Conservation (phyloP, 2,329 filamentous ascomycete genomes). For the Geosmithia putterillii region DNA sequence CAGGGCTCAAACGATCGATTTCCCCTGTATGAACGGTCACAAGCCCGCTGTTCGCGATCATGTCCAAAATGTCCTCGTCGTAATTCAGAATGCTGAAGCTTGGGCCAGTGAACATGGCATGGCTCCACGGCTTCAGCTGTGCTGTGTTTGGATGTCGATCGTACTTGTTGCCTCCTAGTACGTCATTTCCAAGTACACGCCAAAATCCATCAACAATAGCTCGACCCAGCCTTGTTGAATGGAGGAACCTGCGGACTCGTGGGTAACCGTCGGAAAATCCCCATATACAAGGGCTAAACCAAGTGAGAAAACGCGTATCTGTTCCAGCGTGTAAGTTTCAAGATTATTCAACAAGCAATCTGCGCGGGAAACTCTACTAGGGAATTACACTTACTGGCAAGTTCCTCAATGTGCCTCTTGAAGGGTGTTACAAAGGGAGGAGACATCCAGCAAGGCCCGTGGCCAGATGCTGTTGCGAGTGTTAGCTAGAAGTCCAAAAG, state of each 20-base stretch:
- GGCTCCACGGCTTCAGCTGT: constrained; percentile 23
- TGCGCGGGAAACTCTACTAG: no score
- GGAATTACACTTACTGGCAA: constrained; percentile 20
- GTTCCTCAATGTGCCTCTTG: constrained; percentile 46
- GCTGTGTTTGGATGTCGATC: constrained; percentile 24
- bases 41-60: constrained; percentile 30
- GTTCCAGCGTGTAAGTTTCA: no score
- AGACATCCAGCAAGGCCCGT: constrained; percentile 42
- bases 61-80: constrained; percentile 33
- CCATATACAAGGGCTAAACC: constrained; percentile 56
- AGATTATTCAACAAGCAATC: no score
- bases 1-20: constrained; percentile 23
- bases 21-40: constrained; percentile 35
- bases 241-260: constrained; percentile 32
- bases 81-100: constrained; percentile 43
- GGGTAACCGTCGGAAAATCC: constrained; percentile 40
- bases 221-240: constrained; percentile 35
- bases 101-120: constrained; percentile 34
- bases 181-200: constrained; percentile 31
- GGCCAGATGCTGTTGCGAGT: constrained; percentile 19
- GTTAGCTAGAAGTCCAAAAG: neutral
- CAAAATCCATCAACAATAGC: constrained; percentile 36
- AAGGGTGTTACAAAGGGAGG: constrained; percentile 47
- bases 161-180: constrained; percentile 31
- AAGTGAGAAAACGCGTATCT: constrained; percentile 18